A percentile compares a stretch with the other conserved stretches of the same genome.
Conservation (phyloP, 2,329 filamentous ascomycete genomes). For the Clarireedia monteithiana region DNA sequence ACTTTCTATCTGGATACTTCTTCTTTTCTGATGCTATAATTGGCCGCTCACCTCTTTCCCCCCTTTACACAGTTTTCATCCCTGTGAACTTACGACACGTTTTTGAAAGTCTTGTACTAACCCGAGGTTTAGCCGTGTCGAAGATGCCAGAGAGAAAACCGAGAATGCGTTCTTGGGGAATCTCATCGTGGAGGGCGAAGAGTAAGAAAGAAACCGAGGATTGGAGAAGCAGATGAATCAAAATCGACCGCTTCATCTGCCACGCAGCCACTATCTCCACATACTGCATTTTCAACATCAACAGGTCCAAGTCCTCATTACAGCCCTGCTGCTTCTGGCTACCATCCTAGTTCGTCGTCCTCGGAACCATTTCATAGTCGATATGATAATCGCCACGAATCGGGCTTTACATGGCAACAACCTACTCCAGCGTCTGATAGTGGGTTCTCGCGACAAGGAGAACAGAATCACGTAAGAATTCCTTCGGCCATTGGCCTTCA, state of each 20-base stretch:
- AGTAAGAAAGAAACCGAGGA: constrained; percentile 27
- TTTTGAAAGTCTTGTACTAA: neutral
- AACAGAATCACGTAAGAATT: constrained; percentile 18
- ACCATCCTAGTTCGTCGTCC: constrained; percentile 3
- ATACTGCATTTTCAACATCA: constrained; percentile 3
- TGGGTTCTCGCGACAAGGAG: constrained; percentile 14
- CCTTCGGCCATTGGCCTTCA: neutral
- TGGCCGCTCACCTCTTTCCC: too few relatives aligned
- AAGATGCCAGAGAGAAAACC: constrained; percentile 27
- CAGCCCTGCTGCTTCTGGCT: constrained; percentile 10
- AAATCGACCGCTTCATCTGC: neutral
- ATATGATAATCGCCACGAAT: constrained; percentile 15
- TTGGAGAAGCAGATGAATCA: constrained; percentile 12
- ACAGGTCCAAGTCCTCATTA: constrained; percentile 6
- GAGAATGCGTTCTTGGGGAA: constrained; percentile 28
- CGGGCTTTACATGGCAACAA: constrained; percentile 14
- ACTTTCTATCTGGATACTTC: too few relatives aligned
- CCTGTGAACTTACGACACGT: too few relatives aligned
- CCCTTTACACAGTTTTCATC: too few relatives aligned
- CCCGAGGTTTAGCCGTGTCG: constrained; percentile 23
- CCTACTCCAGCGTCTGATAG: constrained; percentile 14
- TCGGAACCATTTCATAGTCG: constrained; percentile 13
- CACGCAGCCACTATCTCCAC: neutral
- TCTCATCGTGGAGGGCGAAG: constrained; percentile 28
- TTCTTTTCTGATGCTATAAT: too few relatives aligned